A percentile compares a stretch with the other conserved stretches of the same genome.
These are phyloP conservation scores for Stemphylium beticola DNA, from an alignment of 2,329 filamentous ascomycete genomes.

Conservation along the genomic window DNA sequence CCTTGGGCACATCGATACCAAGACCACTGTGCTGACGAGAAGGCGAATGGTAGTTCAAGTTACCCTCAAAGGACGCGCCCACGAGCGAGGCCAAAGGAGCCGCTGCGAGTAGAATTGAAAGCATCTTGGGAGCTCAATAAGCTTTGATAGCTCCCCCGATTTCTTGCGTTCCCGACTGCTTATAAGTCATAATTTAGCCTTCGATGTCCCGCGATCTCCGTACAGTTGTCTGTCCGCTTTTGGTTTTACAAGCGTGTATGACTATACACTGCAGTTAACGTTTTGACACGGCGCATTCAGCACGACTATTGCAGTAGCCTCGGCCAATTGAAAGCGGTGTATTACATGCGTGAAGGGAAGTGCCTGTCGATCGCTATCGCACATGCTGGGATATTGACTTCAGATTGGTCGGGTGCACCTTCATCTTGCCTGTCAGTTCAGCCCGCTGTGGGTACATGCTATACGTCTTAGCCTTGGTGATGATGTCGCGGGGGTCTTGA, in stretches of 20 bases:
- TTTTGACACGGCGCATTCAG: slow-evolving; percentile 1
- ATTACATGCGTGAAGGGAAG: slow-evolving; percentile 18
- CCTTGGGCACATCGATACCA: slow-evolving; percentile 67
- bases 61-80: slow-evolving; percentile 45
- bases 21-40: slow-evolving; percentile 67
- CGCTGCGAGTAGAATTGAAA: slow-evolving; percentile 18
- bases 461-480: neutral
- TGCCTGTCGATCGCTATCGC: slow-evolving; percentile 18
- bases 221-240: neutral
- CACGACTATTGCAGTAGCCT: neutral
- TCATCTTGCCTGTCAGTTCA: neutral
- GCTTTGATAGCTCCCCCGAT: neutral
- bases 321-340: slow-evolving; percentile 3
- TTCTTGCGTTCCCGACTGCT: neutral
- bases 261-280: slow-evolving; percentile 4
- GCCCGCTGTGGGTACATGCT: neutral
- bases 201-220: slow-evolving; percentile 1
- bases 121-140: slow-evolving; percentile 16
- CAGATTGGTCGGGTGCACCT: slow-evolving; percentile 13
- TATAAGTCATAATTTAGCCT: slow-evolving; percentile 3
- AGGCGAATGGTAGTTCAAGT: slow-evolving; percentile 71
- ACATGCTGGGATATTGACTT: slow-evolving; percentile 12
- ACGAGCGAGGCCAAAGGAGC: slow-evolving; percentile 22
- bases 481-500: neutral
- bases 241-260: neutral